Evolutionary conservation across 768 basidiomycete genomes (phyloP).

Genomic region (Mycena vitilis): DNA sequence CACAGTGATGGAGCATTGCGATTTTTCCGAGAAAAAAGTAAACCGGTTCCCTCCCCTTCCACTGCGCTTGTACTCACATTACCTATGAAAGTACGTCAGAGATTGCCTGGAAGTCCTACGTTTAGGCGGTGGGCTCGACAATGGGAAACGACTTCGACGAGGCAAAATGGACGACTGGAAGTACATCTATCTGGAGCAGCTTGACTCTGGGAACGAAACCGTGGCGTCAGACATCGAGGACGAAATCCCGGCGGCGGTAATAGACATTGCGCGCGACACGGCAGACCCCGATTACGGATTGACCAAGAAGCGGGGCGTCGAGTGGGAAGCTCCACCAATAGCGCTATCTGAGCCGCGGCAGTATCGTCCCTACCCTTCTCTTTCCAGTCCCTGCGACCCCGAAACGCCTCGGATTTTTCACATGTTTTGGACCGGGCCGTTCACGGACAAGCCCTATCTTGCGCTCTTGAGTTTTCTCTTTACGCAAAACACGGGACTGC

Average conservation of each 20-base stretch:
- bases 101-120: slow-evolving; percentile 96
- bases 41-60: slow-evolving; percentile 24
- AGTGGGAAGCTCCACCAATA: slow-evolving; percentile 69
- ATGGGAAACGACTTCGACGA: slow-evolving; percentile 77
- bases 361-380: slow-evolving; percentile 68
- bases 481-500: slow-evolving; percentile 93
- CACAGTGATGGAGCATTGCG: slow-evolving; percentile 88
- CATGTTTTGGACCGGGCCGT: slow-evolving; percentile 99
- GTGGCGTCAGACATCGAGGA: slow-evolving; percentile 5
- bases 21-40: slow-evolving; percentile 86
- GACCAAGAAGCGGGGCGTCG: slow-evolving; percentile 66
- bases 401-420: slow-evolving; percentile 93
- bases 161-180: slow-evolving; percentile 87
- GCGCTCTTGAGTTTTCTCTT: slow-evolving; percentile 94
- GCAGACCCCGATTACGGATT: slow-evolving; percentile 67
- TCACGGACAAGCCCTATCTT: slow-evolving; percentile 98
- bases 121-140: slow-evolving; percentile 90
- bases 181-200: slow-evolving; percentile 85
- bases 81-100: slow-evolving; percentile 83
- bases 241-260: slow-evolving; percentile 21
- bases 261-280: slow-evolving; percentile 35
- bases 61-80: slow-evolving; percentile 23
- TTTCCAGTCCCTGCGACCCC: slow-evolving; percentile 78
- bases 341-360: slow-evolving; percentile 60
- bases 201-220: slow-evolving; percentile 43